Evolutionary conservation across 1,284 basidiomycete genomes (phyloP), one percentile per base, ranked within the genome.

Genomic region (Ganoderma resinaceum): DNA sequence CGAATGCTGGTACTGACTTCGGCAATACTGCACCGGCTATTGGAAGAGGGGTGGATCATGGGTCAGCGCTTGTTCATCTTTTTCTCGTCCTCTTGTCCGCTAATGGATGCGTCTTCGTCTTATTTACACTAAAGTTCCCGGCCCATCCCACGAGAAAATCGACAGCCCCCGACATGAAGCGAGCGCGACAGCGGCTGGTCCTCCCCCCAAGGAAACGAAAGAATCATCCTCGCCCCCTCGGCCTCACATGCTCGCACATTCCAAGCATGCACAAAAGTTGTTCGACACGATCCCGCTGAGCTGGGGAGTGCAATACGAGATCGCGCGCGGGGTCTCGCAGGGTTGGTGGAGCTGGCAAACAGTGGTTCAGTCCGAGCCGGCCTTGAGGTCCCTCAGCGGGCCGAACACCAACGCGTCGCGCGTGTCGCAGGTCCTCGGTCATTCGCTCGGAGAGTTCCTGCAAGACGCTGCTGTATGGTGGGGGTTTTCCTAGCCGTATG

Each of bases 381-480:
- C 73, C 33, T 66, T 90, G 0, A 62, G 72, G 0, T 26, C 75
- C 12, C 80, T 91, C 20, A 74, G 66, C 42, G 88, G 87, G 0
- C 71, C 76, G 3, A 89, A 86, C 68, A 77, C 73, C 0, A 76
- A 81, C 5, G 52, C 86, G 0, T 75, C 77, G 23, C 79, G 73
- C 53, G 87, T 91, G 0, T 42, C 69, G 2, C 60, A 80, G 84
- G 71, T 68, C 66, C 46, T 68, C 64, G 67, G 58, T 16, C 31
- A 26, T 4, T 40, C 65, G 26, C 8, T 69, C 76, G 62, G 37
- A n/a, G 70, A 57, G 1, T 29, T 53, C 20, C 33, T 55, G 0
- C 31, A 58, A 33, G 71, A 73, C 43, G 26, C 63, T 23, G 64
- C 62, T 37, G 38, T 76, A 1, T 77, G 74, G 73, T 76, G 62